These are phyloP conservation scores for Sarocladiaceae sp. DNA, from an alignment of 2,329 filamentous ascomycete species.

Conservation along the genomic window DNA sequence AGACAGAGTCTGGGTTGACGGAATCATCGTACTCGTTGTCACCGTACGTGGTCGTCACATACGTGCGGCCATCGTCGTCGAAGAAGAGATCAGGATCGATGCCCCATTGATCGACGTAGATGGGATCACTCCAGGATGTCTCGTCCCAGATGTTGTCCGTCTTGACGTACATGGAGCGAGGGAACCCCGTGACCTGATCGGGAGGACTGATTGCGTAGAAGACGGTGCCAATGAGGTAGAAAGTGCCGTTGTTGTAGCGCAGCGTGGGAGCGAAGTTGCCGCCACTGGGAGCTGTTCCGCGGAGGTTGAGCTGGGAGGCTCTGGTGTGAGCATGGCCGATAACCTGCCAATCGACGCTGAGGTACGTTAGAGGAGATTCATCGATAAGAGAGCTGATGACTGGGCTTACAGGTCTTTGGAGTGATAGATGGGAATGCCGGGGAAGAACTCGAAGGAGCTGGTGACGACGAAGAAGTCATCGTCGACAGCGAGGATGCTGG, in stretches of 20 bases:
- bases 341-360: constrained; percentile 41
- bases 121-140: constrained; percentile 43
- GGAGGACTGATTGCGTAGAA: constrained; percentile 36
- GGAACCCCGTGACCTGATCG: constrained; percentile 40
- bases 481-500: constrained; percentile 35
- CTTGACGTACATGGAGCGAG: constrained; percentile 47
- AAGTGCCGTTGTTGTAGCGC: constrained; percentile 33
- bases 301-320: constrained; percentile 43
- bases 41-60: constrained; percentile 36
- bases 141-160: constrained; percentile 47
- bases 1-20: constrained; percentile 8
- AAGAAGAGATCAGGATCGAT: constrained; percentile 49
- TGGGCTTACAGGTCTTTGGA: constrained; percentile 41
- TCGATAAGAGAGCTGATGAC: background rate
- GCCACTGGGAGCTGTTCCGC: constrained; percentile 43
- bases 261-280: constrained; percentile 44
- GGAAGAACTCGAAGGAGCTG: constrained; percentile 57
- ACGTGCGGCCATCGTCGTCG: constrained; percentile 42
- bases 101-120: constrained; percentile 47
- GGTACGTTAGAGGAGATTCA: constrained; percentile 19
- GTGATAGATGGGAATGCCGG: constrained; percentile 54
- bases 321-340: constrained; percentile 45
- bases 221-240: constrained; percentile 39
- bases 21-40: too few species aligned
- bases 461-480: constrained; percentile 49